Evolutionary conservation across 2,329 filamentous ascomycete species (phyloP).

Genomic region (Ascochyta koolunga): DNA sequence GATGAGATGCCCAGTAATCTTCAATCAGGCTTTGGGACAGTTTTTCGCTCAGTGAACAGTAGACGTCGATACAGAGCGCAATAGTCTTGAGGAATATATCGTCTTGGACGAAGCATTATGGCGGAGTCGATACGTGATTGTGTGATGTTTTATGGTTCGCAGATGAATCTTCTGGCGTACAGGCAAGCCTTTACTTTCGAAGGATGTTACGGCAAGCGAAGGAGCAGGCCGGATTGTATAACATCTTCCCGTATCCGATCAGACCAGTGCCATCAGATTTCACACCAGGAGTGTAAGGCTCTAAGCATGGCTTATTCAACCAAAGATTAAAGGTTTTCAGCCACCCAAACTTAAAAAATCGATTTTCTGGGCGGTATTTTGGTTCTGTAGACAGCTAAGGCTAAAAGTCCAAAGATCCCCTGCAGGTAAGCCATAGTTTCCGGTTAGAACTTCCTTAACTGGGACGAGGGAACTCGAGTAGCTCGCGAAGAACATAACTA

Average conservation of each 20-base stretch:
- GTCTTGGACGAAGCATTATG: slow-evolving; percentile 28
- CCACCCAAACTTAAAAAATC: too few species aligned
- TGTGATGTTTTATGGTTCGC: background rate
- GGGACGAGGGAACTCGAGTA: too few species aligned
- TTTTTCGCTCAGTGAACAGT: slow-evolving; percentile 20
- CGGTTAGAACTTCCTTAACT: too few species aligned
- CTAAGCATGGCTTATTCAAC: too few species aligned
- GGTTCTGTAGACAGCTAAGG: too few species aligned
- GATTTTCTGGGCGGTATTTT: too few species aligned
- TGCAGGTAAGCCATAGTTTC: too few species aligned
- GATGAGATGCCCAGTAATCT: slow-evolving; percentile 23
- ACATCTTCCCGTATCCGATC: slow-evolving; percentile 22
- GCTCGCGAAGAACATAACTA: too few species aligned
- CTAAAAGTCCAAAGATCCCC: too few species aligned
- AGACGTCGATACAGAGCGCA: slow-evolving; percentile 32
- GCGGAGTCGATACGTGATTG: slow-evolving; percentile 5
- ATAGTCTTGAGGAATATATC: slow-evolving; percentile 30
- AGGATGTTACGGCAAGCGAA: slow-evolving; percentile 24
- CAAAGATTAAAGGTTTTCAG: too few species aligned
- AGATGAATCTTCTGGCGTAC: background rate
- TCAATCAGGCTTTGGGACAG: slow-evolving; percentile 16
- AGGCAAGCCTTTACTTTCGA: background rate
- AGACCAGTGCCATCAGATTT: slow-evolving; percentile 7
- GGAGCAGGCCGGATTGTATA: slow-evolving; percentile 27
- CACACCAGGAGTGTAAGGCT: background rate